Evolutionary conservation across 805 yeast species (phyloP).

Genomic region (Starmerella apicola): DNA sequence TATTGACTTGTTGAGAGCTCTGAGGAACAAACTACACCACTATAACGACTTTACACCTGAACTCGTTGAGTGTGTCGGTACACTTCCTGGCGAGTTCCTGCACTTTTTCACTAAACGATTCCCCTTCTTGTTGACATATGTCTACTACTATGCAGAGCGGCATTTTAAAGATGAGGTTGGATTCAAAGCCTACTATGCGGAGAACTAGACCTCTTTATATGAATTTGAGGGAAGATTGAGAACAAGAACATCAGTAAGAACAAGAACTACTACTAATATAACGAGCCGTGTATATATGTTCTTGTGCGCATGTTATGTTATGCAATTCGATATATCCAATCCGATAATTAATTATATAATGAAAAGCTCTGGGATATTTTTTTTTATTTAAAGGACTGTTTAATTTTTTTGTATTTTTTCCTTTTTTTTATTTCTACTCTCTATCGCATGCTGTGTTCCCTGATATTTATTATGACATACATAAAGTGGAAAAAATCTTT

Average conservation of each 20-base stretch:
- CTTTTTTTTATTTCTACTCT: not conserved
- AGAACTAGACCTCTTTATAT: not conserved
- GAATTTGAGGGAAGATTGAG: no score
- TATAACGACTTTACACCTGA: conserved; percentile 59
- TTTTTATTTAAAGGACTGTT: no score
- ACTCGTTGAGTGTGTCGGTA: conserved; percentile 54
- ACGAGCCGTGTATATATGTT: no score
- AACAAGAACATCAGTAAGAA: no score
- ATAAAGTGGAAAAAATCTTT: not conserved
- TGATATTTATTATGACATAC: not conserved
- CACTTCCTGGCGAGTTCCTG: conserved; percentile 77
- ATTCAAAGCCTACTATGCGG: conserved; percentile 7
- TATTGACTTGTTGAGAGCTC: conserved; percentile 76
- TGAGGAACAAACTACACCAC: conserved; percentile 90
- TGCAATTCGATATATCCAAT: no score
- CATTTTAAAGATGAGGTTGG: conserved; percentile 13
- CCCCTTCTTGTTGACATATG: conserved; percentile 66
- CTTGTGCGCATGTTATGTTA: no score
- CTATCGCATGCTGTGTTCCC: not conserved
- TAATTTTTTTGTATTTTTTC: not conserved
- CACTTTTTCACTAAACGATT: conserved; percentile 60
- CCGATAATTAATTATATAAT: no score
- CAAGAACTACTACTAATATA: no score
- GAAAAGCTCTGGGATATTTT: no score
- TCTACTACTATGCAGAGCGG: conserved; percentile 34